Evolutionary conservation across 2,329 filamentous ascomycete genomes (phyloP).

Genomic region (Aspergillus sp.): DNA sequence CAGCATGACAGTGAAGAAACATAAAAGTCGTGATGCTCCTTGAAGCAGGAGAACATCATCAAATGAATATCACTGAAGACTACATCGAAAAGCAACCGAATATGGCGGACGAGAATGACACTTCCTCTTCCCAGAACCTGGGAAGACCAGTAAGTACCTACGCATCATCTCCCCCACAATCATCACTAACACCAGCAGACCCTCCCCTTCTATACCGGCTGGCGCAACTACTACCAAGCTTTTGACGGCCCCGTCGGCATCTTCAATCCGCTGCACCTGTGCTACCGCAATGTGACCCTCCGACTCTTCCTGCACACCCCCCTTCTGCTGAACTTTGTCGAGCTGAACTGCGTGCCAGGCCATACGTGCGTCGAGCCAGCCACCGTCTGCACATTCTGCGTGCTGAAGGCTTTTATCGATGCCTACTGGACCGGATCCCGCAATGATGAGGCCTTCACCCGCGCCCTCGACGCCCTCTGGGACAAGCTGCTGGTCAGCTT

Average conservation of each 20-base stretch:
- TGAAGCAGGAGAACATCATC: no score
- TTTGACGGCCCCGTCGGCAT: conserved; percentile 7
- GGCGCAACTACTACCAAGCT: background rate
- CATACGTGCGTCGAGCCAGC: background rate
- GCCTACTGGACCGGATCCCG: conserved; percentile 16
- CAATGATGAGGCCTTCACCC: background rate
- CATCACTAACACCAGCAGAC: no score
- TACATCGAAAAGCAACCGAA: no score
- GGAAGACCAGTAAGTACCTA: no score
- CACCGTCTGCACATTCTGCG: conserved; percentile 3
- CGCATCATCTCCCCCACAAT: no score
- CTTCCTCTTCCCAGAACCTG: no score
- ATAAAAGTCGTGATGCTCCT: no score
- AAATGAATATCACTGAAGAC: no score
- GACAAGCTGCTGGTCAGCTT: background rate
- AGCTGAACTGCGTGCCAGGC: background rate
- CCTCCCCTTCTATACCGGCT: background rate
- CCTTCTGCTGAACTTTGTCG: conserved; percentile 22
- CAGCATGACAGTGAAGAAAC: no score
- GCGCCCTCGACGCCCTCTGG: conserved; percentile 7
- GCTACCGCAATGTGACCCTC: conserved; percentile 28
- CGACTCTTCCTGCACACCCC: conserved; percentile 25
- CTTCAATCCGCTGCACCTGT: conserved; percentile 9
- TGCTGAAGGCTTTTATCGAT: conserved; percentile 13
- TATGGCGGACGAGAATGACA: no score